phyloP scores from a whole-genome alignment of 2,329 filamentous ascomycete species.

The Apiospora malaysiana region DNA sequence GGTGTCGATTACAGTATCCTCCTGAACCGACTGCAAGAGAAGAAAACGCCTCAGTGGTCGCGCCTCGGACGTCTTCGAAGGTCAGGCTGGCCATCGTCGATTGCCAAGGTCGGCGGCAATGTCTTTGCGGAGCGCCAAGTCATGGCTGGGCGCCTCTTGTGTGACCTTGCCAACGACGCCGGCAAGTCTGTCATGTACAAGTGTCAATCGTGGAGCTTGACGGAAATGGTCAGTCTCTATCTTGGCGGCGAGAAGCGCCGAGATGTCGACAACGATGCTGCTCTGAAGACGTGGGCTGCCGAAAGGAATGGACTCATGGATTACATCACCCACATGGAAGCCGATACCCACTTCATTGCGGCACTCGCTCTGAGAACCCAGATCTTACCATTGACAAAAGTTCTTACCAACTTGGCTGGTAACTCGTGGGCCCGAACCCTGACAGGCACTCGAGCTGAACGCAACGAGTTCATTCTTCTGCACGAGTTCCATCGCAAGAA shows the following conservation, averaged over 20 bases:
- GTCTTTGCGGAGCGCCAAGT: constrained; percentile 94
- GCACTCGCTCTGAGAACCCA: constrained; percentile 88
- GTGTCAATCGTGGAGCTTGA: constrained; percentile 97
- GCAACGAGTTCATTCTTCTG: constrained; percentile 98
- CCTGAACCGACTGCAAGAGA: constrained; percentile 83
- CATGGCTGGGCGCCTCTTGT: constrained; percentile 86
- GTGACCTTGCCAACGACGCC: constrained; percentile 93
- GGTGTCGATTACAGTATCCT: constrained; percentile 95
- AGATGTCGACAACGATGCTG: constrained; percentile 87
- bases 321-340: constrained; percentile 91
- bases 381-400: constrained; percentile 91
- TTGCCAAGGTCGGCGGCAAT: constrained; percentile 84
- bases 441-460: constrained; percentile 93
- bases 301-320: constrained; percentile 88
- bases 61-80: constrained; percentile 87
- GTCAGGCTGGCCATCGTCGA: constrained; percentile 83
- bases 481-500: constrained; percentile 97
- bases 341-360: constrained; percentile 94
- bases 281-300: constrained; percentile 84
- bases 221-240: constrained; percentile 95
- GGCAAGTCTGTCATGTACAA: constrained; percentile 97
- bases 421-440: constrained; percentile 98
- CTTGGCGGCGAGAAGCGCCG: constrained; percentile 74
- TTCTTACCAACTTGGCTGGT: constrained; percentile 93
- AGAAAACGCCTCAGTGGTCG: constrained; percentile 94